Base-by-base conservation (phyloP, 2,329 filamentous ascomycete genomes). In the Chaetomiaceae sp. region DNA sequence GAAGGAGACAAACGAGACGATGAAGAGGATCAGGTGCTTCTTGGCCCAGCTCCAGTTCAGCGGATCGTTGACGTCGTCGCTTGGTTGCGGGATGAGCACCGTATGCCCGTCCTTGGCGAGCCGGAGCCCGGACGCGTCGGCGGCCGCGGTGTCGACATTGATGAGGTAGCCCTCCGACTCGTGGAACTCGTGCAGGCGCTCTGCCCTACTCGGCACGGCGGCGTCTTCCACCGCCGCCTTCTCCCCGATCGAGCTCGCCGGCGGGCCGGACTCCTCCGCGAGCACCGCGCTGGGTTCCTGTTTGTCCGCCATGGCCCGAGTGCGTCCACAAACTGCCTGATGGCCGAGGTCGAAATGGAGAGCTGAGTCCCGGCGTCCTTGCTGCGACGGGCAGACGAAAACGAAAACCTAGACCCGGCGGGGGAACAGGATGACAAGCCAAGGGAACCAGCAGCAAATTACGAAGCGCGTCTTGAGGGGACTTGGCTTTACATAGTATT, bases 1-100 rank as follows among this genome's bases (percentile, higher is more conserved):
- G 40, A 74, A 70, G 2, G 72, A 69, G 1, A 66, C 65, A 15
- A 68, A 60, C 11, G 70, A 66, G 3, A 78, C 61, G n/a, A 74
- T 65, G n/a, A 69, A 61, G 1, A 78, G 60, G 24, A 74, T 68
- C 14, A 68, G 33, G 47, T 72, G 68, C 56, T 79, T 80, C 63
- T 69, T 72, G 42, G 57, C 47, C 45, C 65, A 62, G 22, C 60
- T 63, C 76, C 75, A 79, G 56, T 79, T 79, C 33, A 79, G 59
- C 0, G 75, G 75, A 51, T 79, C 75, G 34, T 71, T 62, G 1
- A 70, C 67, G 42, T 75, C 69, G 30, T 68, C 68, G 44, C 68
- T 72, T 0, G 75, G 75, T 57, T 78, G 74, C 2, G 75, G 76
- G 18, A 77, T 74, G 38, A 78, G 65, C 14, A 76, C 68, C 3